phyloP scores from a whole-genome alignment of 805 yeast species.

The Henningerozyma blattae region DNA sequence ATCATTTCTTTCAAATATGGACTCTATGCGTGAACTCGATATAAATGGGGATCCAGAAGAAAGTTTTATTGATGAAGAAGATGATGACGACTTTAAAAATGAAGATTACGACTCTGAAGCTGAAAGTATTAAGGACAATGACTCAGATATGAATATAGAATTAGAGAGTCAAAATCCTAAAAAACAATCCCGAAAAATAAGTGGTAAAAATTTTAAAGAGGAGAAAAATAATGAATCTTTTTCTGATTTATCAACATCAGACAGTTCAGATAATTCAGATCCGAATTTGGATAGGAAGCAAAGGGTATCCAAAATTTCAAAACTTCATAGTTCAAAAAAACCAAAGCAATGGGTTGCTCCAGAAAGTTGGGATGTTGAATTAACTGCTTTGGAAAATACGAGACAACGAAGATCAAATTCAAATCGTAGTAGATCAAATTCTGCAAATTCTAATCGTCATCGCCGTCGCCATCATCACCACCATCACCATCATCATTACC shows the following conservation, averaged over 20 bases:
- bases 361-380: slow-evolving; percentile 49
- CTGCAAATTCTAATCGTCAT: slow-evolving; percentile 1
- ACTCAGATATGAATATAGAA: neutral
- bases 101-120: neutral
- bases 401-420: slow-evolving; percentile 5
- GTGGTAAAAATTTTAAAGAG: too few species aligned
- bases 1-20: neutral
- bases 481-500: slow-evolving; percentile 3
- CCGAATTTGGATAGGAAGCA: too few species aligned
- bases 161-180: slow-evolving; percentile 2
- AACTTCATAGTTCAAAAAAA: neutral
- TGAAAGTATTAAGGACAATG: neutral
- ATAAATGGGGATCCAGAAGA: neutral
- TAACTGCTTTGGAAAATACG: slow-evolving; percentile 4
- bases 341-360: slow-evolving; percentile 39
- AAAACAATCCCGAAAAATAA: slow-evolving; percentile 8
- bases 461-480: neutral
- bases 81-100: neutral
- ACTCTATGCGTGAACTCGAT: neutral
- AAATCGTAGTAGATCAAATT: slow-evolving; percentile 2
- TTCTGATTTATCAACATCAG: neutral
- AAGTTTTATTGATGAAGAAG: neutral
- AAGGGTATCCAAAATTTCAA: neutral
- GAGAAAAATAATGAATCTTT: too few species aligned
- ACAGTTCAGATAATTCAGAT: neutral